These are phyloP conservation scores for Grosmannia huntii DNA, from an alignment of 2,329 filamentous ascomycete species.

Conservation along the genomic window DNA sequence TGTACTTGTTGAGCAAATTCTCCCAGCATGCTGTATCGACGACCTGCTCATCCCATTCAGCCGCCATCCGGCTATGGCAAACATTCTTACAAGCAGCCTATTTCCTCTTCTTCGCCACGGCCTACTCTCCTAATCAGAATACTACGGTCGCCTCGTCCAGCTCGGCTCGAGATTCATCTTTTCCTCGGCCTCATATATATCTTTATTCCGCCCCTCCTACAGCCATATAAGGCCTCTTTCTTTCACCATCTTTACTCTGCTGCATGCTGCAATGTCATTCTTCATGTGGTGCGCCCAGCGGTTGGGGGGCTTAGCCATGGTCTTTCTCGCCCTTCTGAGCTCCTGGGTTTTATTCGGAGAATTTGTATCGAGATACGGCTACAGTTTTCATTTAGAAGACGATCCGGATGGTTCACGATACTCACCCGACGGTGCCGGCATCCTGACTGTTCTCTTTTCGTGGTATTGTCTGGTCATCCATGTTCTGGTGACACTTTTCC, in stretches of 20 bases:
- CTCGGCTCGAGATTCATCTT: neutral
- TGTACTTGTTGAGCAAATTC: too few relatives aligned
- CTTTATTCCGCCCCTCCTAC: neutral
- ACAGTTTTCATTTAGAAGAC: constrained; percentile 28
- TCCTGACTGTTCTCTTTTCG: constrained; percentile 42
- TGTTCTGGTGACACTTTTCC: constrained; percentile 49
- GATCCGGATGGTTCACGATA: constrained; percentile 21
- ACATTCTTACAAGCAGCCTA: neutral
- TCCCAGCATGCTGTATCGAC: neutral
- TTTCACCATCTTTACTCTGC: neutral
- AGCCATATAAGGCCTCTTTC: neutral
- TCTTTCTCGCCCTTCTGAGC: constrained; percentile 33
- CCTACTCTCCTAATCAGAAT: neutral
- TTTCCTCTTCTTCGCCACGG: neutral
- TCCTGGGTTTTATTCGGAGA: constrained; percentile 31
- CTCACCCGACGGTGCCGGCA: constrained; percentile 28
- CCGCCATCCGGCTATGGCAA: neutral
- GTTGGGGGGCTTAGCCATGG: constrained; percentile 41
- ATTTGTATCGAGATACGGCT: constrained; percentile 29
- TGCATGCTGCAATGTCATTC: constrained; percentile 32
- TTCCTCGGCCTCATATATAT: neutral
- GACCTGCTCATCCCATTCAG: neutral
- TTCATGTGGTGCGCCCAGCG: constrained; percentile 41
- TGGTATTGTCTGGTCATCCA: constrained; percentile 56
- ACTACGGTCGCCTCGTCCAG: neutral